These are phyloP conservation scores for Penicillium oxalicum DNA, from an alignment of 2,329 filamentous ascomycete species.

Conservation along the genomic window DNA sequence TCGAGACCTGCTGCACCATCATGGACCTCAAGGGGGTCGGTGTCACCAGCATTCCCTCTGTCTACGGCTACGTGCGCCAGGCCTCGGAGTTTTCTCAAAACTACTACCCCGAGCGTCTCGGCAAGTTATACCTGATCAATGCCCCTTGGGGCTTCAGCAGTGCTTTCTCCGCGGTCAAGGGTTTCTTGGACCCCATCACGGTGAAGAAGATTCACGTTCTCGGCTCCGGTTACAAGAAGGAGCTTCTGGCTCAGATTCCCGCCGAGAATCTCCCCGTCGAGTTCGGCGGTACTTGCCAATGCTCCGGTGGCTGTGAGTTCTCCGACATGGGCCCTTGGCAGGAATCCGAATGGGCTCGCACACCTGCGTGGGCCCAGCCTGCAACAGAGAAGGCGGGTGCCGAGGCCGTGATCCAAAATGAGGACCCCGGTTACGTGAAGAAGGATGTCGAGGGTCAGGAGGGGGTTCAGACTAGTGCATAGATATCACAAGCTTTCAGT, in stretches of 20 bases:
- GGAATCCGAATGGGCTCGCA: slow-evolving; percentile 40
- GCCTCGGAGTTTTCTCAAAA: slow-evolving; percentile 91
- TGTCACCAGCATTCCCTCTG: slow-evolving; percentile 69
- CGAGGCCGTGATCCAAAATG: slow-evolving; percentile 12
- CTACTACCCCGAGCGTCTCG: slow-evolving; percentile 97
- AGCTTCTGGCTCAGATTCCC: slow-evolving; percentile 77
- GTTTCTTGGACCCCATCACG: slow-evolving; percentile 93
- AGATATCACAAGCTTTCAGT: slow-evolving; percentile 1
- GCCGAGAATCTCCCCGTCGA: slow-evolving; percentile 81
- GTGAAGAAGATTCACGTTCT: slow-evolving; percentile 93
- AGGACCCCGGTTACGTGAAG: slow-evolving; percentile 24
- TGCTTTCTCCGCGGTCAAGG: slow-evolving; percentile 81
- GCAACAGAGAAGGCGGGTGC: slow-evolving; percentile 9
- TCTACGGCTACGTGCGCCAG: slow-evolving; percentile 80
- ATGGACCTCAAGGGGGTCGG: slow-evolving; percentile 97
- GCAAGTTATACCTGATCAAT: slow-evolving; percentile 96
- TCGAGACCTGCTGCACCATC: slow-evolving; percentile 97
- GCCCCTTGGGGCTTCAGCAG: slow-evolving; percentile 90
- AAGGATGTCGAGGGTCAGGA: slow-evolving; percentile 24
- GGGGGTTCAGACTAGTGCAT: slow-evolving; percentile 25
- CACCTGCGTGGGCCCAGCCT: slow-evolving; percentile 39
- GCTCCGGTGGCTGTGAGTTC: slow-evolving; percentile 72
- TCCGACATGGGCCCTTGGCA: slow-evolving; percentile 88
- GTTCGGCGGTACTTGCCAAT: slow-evolving; percentile 80
- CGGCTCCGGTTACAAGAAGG: slow-evolving; percentile 71